Base-by-base conservation (phyloP, 164 flowering plant species). In the Saururus chinensis region DNA sequence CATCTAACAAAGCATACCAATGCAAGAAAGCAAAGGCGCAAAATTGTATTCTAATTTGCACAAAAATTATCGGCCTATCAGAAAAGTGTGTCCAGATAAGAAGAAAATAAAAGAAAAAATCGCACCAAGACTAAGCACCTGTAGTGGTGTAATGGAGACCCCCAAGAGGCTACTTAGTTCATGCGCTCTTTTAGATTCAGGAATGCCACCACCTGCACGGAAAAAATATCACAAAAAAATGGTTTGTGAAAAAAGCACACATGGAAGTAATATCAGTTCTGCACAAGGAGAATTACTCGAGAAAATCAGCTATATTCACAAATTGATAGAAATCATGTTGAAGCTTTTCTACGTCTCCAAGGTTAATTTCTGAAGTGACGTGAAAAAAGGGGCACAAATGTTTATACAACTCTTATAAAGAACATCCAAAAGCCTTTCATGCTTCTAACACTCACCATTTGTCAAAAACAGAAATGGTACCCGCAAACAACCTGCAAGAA, bases 391-490 rank as follows among this genome's bases (percentile, higher is more conserved):
- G 37, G n/a, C n/a, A n/a, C n/a, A n/a, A n/a, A n/a, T n/a, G n/a
- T n/a, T n/a, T 30, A 30, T 30, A 6, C 37, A 30, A 30, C 37
- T 30, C 37, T 30, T 30, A 30, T 30, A 30, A 30, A 30, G 37
- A 30, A 30, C 2, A 2, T 30, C 4, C 37, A 30, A 30, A 30
- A 30, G 37, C 37, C 37, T 30, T 2, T 30, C 37, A 30, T 30
- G 37, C 37, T 30, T 30, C 2, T 37, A 21, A 37, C 19, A 10
- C 82, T 73, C 59, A 87, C 97, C 97, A 66, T 91, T 91, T 7
- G 97, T 88, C 74, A 91, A 68, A 74, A 91, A 86, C 14, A 86
- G 64, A 76, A 68, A 88, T 16, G 95, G 95, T 62, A 88, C 66
- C 76, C 68, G 78, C 81, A 88, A 73, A 45, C 64, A 35, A 51